Evolutionary conservation across 352 stramenopile species (phyloP), one percentile per base, ranked within the genome.

Genomic region (Pythium biforme): DNA sequence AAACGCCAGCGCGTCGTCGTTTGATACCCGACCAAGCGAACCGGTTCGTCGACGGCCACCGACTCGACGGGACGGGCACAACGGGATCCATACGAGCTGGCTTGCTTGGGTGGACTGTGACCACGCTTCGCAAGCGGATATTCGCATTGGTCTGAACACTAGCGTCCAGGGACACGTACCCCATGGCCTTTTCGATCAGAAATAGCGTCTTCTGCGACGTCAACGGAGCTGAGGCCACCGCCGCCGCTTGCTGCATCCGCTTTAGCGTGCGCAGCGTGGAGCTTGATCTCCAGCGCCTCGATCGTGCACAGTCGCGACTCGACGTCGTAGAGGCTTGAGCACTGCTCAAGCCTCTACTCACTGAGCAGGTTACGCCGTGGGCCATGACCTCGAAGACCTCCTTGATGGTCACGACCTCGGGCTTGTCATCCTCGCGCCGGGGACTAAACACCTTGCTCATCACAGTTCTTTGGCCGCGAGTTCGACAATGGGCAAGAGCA

Each of bases 401-500:
- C 1, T 51, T 61, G 17, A 66, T 50, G 22, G 67, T 59, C 0
- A 67, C 46, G 8, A 47, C 14, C 20, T 69, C 67, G 9, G 70
- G 65, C 17, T 68, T 79, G 6, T 58, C 31, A 22, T 73, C 75
- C n/a, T 76, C 68, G 6, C 27, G 60, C 17, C 48, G 26, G 9
- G 9, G 3, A 11, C 22, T 22, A 15, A 64, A 57, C 47, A 62
- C n/a, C n/a, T 47, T 15, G 41, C 62, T 68, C 17, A 81, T 67
- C 31, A 59, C 50, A n/a, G 56, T 76, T 75, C 55, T 84, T 81
- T 1, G n/a, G 54, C 25, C 6, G 49, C 37, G 9, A 86, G 51
- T 48, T 86, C 83, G 29, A 83, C 55, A 25, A 81, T 48, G 3
- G 67, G 74, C 15, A 86, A 58, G 8, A 82, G 8, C 4, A 73